phyloP scores from a whole-genome alignment of 2,329 filamentous ascomycete species.

The Diaporthe caulivora region DNA sequence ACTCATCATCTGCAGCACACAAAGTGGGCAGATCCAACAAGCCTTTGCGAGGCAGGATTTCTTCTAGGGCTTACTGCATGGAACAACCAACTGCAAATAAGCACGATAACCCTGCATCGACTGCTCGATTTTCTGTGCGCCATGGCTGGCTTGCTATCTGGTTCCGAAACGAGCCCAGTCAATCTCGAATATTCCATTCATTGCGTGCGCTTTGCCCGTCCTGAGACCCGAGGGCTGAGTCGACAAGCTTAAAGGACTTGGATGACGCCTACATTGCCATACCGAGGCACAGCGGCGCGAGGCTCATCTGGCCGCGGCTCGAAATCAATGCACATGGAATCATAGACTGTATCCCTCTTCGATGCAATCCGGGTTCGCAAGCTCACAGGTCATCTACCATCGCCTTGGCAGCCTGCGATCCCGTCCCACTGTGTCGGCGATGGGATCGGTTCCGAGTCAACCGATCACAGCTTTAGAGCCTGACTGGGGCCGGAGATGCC shows the following conservation, averaged over 20 bases:
- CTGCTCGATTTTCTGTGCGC: background rate
- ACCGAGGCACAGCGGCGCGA: background rate
- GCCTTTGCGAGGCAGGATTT: background rate
- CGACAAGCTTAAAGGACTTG: background rate
- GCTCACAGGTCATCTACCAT: background rate
- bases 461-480: background rate
- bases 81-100: conserved; percentile 1
- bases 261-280: conserved; percentile 18
- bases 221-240: conserved; percentile 6
- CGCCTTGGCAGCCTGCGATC: background rate
- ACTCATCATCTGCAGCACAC: background rate
- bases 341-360: background rate
- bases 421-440: conserved; percentile 11
- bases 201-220: background rate
- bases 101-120: conserved; percentile 3
- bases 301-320: background rate
- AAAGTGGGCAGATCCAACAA: background rate
- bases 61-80: conserved; percentile 17
- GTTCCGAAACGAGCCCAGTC: background rate
- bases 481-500: background rate
- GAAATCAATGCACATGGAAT: conserved; percentile 3
- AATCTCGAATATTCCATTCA: conserved; percentile 6
- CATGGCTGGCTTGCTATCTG: background rate
- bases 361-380: background rate
- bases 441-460: conserved; percentile 24